Evolutionary conservation across 805 yeast genomes (phyloP), one percentile per base, ranked within the genome.

Genomic region (Kodamaea kaohsiungensis): DNA sequence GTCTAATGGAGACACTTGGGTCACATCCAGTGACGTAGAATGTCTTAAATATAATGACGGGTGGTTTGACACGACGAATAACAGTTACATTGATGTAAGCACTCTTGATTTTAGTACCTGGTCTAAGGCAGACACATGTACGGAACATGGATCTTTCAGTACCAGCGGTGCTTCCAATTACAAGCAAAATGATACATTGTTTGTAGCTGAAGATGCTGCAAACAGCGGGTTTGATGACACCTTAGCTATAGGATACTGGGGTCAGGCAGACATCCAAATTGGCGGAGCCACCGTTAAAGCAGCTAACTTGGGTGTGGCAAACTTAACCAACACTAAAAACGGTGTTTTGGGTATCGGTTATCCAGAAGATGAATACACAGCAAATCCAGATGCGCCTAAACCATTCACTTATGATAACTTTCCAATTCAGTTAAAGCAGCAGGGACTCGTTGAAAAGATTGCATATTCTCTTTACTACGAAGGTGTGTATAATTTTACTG

Each of bases 301-400:
- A 53, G 71, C 87, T 33, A 82, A 90, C 4, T 80, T 91, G 67
- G 97, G 96, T 1, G 83, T 91, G 18, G 96, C 89, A 2, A 83
- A 83, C 63, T 66, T 68, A 7, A 60, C 63, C 40, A 42, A 58
- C 8, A 53, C 58, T 17, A 43, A 53, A 19, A 37, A 53, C 18
- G 93, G 96, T 53, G 92, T 89, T 22, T 69, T 89, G 43, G 91
- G 92, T 22, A 82, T 89, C 57, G 93, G 95, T 8, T 75, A 87
- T 48, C 71, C 82, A 91, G 68, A 75, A 82, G 3, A 87, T 93
- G 56, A 56, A 2, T 48, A 38, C 17, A 72, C 62, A 57, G 55
- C 15, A 10, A 19, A n/a, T 10, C 47, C 55, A 38, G 53, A 59
- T 54, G 68, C 68, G 16, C n/a, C n/a, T n/a, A n/a, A n/a, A n/a